Base-by-base conservation (phyloP, 106 monocot species). In the Posidonia australis region DNA sequence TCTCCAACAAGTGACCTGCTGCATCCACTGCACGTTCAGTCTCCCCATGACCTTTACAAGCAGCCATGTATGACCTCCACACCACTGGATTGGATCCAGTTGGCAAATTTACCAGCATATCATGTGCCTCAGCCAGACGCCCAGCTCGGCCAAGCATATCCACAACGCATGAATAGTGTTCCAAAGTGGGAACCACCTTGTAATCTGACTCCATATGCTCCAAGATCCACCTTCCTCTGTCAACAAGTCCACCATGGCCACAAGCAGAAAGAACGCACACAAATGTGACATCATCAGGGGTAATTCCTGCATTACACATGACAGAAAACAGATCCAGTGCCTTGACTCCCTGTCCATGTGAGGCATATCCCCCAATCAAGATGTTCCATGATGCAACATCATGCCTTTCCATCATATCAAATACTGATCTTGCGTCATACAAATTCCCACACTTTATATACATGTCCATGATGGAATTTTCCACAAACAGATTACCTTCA, bases 81-180 rank as follows among this genome's bases (percentile, higher is more conserved):
- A 70, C 83, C 13, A 73, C 86, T 5, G 70, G 60, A 14, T 68
- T 77, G 3, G 58, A 61, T 26, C 64, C 75, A 0, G 63, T 63
- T 0, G 78, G 80, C 29, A 46, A 42, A 46, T 69, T 77, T 10
- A 74, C 76, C 58, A 84, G 51, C 65, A 75, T 13, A 36, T 69
- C 71, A 25, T 62, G 46, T 1, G 93, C 89, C 65, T 84, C 86
- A 0, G 76, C 69, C 44, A 94, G 66, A 54, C 55, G 58, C 46
- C 89, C 86, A 1, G 89, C 93, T 13, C 86, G 73, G 1, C 90
- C 84, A 2, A 94, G 63, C 83, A 94, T 82, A 68, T 94, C 93
- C 41, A 79, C 83, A 51, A 75, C 74, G 54, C 94, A 96, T 19
- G 79, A 73, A 59, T 84, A 86, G 51, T 96, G 90, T 77, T 90